Conservation (phyloP, 805 yeast genomes). For the Metschnikowia lunata region DNA sequence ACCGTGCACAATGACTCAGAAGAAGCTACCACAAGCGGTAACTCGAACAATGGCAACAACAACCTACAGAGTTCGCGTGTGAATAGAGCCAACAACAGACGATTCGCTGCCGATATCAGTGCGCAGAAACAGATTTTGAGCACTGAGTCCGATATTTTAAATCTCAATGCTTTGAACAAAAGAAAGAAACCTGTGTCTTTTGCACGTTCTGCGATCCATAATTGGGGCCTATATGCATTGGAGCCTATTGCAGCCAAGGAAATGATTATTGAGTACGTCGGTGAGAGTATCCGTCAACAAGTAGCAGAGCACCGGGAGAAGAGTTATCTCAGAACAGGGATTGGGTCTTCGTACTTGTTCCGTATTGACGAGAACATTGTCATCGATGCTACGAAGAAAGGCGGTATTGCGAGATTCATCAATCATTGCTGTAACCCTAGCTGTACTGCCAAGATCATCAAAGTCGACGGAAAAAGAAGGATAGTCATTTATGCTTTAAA, state of each 20-base stretch:
- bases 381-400: constrained; percentile 94
- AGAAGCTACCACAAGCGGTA: constrained; percentile 19
- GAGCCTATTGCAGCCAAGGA: constrained; percentile 95
- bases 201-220: constrained; percentile 94
- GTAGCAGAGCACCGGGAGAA: constrained; percentile 91
- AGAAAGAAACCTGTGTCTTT: constrained; percentile 93
- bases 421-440: constrained; percentile 98
- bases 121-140: constrained; percentile 76
- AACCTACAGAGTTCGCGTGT: constrained; percentile 70
- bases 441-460: constrained; percentile 93
- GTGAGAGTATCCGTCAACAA: constrained; percentile 88
- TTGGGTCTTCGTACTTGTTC: constrained; percentile 91
- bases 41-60: constrained; percentile 13
- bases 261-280: constrained; percentile 97
- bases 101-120: constrained; percentile 84
- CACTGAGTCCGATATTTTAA: constrained; percentile 74
- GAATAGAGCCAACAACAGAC: constrained; percentile 79
- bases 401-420: constrained; percentile 95
- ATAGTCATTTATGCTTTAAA: constrained; percentile 91
- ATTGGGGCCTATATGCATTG: constrained; percentile 95
- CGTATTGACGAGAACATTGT: constrained; percentile 92
- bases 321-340: constrained; percentile 81
- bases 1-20: constrained; percentile 67
- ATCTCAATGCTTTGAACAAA: constrained; percentile 81
- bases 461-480: constrained; percentile 89